These are phyloP conservation scores for Pseudogymnoascus sp. DNA, from an alignment of 2,329 filamentous ascomycete genomes.

Conservation along the genomic window DNA sequence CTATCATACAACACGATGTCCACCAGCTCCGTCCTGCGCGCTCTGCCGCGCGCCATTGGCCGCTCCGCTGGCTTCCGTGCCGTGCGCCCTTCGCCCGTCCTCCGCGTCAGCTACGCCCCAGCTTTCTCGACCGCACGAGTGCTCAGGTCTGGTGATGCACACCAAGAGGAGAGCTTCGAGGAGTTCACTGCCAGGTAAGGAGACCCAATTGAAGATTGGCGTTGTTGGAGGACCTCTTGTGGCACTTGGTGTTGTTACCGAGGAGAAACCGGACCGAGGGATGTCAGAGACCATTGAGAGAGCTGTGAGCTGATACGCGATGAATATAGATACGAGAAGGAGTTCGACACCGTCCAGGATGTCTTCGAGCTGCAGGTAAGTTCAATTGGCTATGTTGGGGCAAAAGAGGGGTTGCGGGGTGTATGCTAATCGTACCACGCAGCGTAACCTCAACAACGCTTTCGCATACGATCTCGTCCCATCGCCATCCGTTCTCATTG, in stretches of 20 bases:
- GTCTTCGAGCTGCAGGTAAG: constrained; percentile 98
- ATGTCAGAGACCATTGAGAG: background rate
- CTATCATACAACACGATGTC: constrained; percentile 8
- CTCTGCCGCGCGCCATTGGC: constrained; percentile 8
- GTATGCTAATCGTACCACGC: constrained; percentile 23
- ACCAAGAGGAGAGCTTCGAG: constrained; percentile 93
- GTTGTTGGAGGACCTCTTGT: constrained; percentile 11
- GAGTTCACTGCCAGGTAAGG: constrained; percentile 93
- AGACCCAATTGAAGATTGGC: constrained; percentile 23
- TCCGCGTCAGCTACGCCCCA: background rate
- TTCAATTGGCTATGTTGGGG: constrained; percentile 10
- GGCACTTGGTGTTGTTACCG: constrained; percentile 11
- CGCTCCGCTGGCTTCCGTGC: constrained; percentile 6
- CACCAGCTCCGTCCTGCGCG: constrained; percentile 7
- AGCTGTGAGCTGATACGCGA: background rate
- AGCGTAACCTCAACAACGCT: constrained; percentile 98
- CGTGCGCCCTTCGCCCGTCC: background rate
- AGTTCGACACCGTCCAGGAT: constrained; percentile 95
- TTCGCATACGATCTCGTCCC: constrained; percentile 99
- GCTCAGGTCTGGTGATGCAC: constrained; percentile 36
- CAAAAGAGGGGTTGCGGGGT: background rate
- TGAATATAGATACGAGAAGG: constrained; percentile 87
- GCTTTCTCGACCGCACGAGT: constrained; percentile 41
- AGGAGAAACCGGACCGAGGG: background rate
- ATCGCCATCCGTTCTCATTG: constrained; percentile 80